phyloP scores from a whole-genome alignment of 768 basidiomycete species.

The Lactarius indigo region DNA sequence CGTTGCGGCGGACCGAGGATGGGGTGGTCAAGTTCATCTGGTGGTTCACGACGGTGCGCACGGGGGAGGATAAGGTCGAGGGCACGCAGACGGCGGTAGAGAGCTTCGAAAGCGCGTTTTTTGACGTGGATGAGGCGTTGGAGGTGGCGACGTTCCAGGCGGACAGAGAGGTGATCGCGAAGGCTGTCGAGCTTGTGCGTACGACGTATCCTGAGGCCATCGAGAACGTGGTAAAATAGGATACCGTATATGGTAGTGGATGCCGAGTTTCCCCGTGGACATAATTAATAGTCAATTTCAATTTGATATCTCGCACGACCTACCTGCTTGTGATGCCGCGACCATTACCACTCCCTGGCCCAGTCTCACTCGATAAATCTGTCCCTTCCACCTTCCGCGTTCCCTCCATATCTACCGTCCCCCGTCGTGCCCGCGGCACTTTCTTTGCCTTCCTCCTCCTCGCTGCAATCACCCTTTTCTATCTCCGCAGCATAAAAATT shows the following conservation, averaged over 20 bases:
- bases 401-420: background rate
- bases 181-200: conserved; percentile 15
- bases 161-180: conserved; percentile 17
- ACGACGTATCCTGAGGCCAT: background rate
- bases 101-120: conserved; percentile 19
- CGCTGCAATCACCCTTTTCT: background rate
- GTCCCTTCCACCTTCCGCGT: background rate
- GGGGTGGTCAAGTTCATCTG: conserved; percentile 45
- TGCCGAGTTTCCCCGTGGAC: too few relatives aligned
- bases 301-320: too few relatives aligned
- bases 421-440: background rate
- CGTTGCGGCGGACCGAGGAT: conserved; percentile 29
- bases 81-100: conserved; percentile 30
- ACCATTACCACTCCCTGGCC: background rate
- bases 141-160: conserved; percentile 12
- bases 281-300: too few relatives aligned
- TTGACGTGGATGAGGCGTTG: conserved; percentile 15
- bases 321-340: background rate
- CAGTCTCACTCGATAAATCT: background rate
- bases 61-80: conserved; percentile 28
- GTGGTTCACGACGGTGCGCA: conserved; percentile 46
- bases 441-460: background rate
- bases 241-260: background rate
- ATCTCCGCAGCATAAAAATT: too few relatives aligned
- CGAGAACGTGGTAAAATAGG: background rate